Percentiles rank a stretch among this genome's conserved stretches.
Conservation (phyloP, 1,284 basidiomycete species). For the Leucoagaricus sp. region DNA sequence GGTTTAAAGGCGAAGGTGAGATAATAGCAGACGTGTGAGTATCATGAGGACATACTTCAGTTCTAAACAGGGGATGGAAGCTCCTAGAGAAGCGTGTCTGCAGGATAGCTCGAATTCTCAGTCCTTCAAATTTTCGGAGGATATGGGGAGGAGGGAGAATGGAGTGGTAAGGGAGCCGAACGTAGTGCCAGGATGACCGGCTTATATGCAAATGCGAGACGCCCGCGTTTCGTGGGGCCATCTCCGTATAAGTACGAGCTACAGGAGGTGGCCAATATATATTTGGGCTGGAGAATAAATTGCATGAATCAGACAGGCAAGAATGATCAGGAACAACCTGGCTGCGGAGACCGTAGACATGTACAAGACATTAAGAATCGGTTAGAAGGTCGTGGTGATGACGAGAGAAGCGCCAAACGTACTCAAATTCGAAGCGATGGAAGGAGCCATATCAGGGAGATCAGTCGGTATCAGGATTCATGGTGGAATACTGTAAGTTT, state of each 20-base stretch:
- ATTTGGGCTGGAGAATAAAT: constrained; percentile 4
- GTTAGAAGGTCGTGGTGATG: constrained; percentile 21
- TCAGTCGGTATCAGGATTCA: constrained; percentile 21
- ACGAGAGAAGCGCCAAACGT: constrained; percentile 26
- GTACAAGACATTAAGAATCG: constrained; percentile 12
- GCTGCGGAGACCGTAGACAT: constrained; percentile 9
- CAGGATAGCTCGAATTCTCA: too few relatives aligned
- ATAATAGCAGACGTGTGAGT: not conserved
- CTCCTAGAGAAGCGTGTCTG: too few relatives aligned
- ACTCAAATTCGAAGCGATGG: constrained; percentile 24
- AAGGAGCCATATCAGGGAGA: constrained; percentile 33
- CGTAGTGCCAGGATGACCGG: constrained; percentile 11
- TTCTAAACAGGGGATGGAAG: too few relatives aligned
- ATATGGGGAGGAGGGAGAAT: constrained; percentile 1
- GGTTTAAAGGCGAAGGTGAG: too few relatives aligned
- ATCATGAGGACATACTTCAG: too few relatives aligned
- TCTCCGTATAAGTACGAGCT: constrained; percentile 21
- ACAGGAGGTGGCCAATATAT: constrained; percentile 20
- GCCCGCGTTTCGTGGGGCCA: constrained; percentile 21
- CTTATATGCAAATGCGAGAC: constrained; percentile 26
- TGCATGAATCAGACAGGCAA: constrained; percentile 21
- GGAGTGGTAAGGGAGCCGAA: constrained; percentile 18
- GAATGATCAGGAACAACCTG: constrained; percentile 35
- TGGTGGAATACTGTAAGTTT: not conserved
- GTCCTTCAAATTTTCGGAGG: too few relatives aligned